These are phyloP conservation scores for Diaporthe helianthi DNA, from an alignment of 2,329 filamentous ascomycete species.

Conservation along the genomic window DNA sequence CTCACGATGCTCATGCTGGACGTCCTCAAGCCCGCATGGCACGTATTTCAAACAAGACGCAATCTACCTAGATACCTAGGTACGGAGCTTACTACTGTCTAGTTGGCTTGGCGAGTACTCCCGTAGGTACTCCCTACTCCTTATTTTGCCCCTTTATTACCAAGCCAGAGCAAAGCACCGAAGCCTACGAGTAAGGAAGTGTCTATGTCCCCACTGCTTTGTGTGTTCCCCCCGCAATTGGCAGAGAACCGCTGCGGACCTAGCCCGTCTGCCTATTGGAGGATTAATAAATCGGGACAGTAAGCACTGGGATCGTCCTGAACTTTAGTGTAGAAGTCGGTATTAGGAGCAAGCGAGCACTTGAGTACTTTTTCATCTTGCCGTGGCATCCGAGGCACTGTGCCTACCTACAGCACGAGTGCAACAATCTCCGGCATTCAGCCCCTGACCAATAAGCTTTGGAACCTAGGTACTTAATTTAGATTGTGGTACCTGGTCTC, in stretches of 20 bases:
- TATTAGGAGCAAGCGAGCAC: too few relatives aligned
- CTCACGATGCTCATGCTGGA: neutral
- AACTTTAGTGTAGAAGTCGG: too few relatives aligned
- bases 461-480: neutral
- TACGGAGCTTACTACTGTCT: too few relatives aligned
- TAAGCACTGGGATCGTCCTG: too few relatives aligned
- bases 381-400: neutral
- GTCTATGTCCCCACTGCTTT: slow-evolving; percentile 1
- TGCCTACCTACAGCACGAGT: neutral
- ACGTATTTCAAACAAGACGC: too few relatives aligned
- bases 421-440: neutral
- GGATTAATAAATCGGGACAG: too few relatives aligned
- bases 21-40: neutral
- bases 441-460: slow-evolving; percentile 1
- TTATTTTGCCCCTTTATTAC: slow-evolving; percentile 4
- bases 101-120: slow-evolving; percentile 7
- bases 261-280: neutral
- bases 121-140: too few relatives aligned
- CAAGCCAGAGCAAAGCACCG: slow-evolving; percentile 14
- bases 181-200: slow-evolving; percentile 1
- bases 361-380: neutral
- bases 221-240: slow-evolving; percentile 5
- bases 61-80: too few relatives aligned
- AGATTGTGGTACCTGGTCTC: neutral
- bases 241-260: neutral